Percentiles rank a stretch among this genome's conserved stretches.
phyloP scores from a whole-genome alignment of 768 basidiomycete species.

The Termitomyces sp. region DNA sequence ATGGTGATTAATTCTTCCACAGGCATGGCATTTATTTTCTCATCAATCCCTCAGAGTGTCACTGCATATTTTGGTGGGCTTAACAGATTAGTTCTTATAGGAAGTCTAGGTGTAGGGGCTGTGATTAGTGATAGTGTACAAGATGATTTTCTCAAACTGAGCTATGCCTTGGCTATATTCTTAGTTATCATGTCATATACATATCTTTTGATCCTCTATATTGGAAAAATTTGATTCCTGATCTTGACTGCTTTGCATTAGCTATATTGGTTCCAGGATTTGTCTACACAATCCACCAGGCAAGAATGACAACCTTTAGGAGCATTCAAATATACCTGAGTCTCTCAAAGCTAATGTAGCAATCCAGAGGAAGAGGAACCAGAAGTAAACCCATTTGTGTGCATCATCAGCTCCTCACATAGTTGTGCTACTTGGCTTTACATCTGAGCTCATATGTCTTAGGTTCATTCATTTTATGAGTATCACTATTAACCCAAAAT shows the following conservation, averaged over 20 bases:
- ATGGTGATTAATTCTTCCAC: no score
- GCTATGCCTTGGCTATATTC: slow-evolving; percentile 57
- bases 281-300: slow-evolving; percentile 70
- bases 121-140: slow-evolving; percentile 39
- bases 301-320: slow-evolving; percentile 26
- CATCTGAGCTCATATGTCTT: slow-evolving; percentile 58
- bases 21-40: not conserved
- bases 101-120: slow-evolving; percentile 9
- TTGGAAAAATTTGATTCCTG: no score
- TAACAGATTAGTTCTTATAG: slow-evolving; percentile 17
- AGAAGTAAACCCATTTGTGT: slow-evolving; percentile 55
- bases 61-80: slow-evolving; percentile 65
- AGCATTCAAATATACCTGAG: slow-evolving; percentile 38
- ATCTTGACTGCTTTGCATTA: slow-evolving; percentile 18
- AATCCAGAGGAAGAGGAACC: slow-evolving; percentile 26
- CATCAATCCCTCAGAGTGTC: slow-evolving; percentile 33
- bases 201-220: slow-evolving; percentile 6
- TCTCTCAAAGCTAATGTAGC: slow-evolving; percentile 35
- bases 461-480: not conserved
- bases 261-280: slow-evolving; percentile 61
- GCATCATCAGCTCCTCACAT: slow-evolving; percentile 46
- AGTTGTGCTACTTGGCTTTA: slow-evolving; percentile 56
- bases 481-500: not conserved
- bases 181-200: slow-evolving; percentile 55
- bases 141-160: slow-evolving; percentile 48